Percentiles rank a stretch among this genome's conserved stretches.
Conservation (phyloP, 148 eudicot species). For the Vaccinium corymbosum region DNA sequence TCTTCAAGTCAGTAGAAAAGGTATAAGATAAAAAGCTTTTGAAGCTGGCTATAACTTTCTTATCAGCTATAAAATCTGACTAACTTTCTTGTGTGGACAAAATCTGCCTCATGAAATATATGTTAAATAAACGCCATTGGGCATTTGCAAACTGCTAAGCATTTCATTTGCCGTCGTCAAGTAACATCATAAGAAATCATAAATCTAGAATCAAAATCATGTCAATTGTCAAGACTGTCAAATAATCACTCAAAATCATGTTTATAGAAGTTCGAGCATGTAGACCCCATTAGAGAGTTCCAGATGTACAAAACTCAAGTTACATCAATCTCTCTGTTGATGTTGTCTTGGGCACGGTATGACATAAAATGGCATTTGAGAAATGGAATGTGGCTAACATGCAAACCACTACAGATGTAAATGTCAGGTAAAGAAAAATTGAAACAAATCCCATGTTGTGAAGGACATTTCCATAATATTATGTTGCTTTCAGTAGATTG, state of each 20-base stretch:
- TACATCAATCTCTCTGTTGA: background rate
- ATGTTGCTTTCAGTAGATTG: background rate
- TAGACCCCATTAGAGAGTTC: background rate
- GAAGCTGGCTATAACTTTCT: background rate
- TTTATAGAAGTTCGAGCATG: background rate
- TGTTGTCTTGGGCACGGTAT: background rate
- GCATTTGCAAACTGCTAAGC: background rate
- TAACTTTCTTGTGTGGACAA: constrained; percentile 3
- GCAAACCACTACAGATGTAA: constrained; percentile 1
- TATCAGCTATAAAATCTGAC: background rate
- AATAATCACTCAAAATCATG: background rate
- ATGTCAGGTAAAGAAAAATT: background rate
- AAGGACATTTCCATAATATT: background rate
- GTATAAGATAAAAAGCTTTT: background rate
- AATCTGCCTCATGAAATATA: background rate
- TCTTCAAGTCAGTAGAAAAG: background rate
- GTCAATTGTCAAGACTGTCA: background rate
- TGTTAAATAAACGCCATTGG: background rate
- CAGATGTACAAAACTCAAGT: background rate
- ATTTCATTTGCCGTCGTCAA: background rate
- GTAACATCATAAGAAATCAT: background rate
- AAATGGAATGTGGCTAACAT: background rate
- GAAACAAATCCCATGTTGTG: background rate
- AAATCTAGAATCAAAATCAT: background rate
- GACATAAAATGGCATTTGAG: background rate